Evolutionary conservation across 768 basidiomycete genomes (phyloP).

Genomic region (Tricholoma saponaceum): DNA sequence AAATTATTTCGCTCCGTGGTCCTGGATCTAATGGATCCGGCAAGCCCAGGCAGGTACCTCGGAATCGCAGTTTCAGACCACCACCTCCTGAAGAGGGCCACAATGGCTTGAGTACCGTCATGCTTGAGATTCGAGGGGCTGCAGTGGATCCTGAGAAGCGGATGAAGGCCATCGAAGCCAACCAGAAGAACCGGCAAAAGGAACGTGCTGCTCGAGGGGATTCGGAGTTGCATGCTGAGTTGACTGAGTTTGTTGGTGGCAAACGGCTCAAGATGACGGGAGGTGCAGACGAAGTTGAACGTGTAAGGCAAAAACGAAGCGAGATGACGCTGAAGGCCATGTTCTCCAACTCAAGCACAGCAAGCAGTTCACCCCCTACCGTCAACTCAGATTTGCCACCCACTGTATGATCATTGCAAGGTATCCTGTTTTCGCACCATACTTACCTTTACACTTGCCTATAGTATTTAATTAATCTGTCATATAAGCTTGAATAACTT

Average conservation of each 20-base stretch:
- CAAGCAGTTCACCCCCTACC: conserved; percentile 7
- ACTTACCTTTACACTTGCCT: conserved; percentile 1
- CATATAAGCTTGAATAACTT: not conserved
- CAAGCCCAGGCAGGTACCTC: conserved; percentile 17
- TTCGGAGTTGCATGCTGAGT: conserved; percentile 75
- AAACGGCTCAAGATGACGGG: conserved; percentile 95
- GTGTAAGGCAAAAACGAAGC: conserved; percentile 80
- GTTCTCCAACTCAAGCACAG: conserved; percentile 42
- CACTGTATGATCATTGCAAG: conserved; percentile 1
- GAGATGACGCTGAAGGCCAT: conserved; percentile 87
- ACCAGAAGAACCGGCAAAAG: conserved; percentile 73
- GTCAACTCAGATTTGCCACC: conserved; percentile 11
- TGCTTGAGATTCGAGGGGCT: conserved; percentile 88
- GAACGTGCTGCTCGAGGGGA: conserved; percentile 71
- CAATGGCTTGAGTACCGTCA: conserved; percentile 67
- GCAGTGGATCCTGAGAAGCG: conserved; percentile 78
- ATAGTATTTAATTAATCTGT: conserved; percentile 1
- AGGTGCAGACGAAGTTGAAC: conserved; percentile 87
- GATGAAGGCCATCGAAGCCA: conserved; percentile 90
- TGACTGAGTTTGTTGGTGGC: conserved; percentile 80
- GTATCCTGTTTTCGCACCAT: not conserved
- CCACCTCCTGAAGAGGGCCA: conserved; percentile 65
- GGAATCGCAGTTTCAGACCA: conserved; percentile 52
- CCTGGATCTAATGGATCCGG: conserved; percentile 34
- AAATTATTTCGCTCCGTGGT: conserved; percentile 72